Base-by-base conservation (phyloP, 2,329 filamentous ascomycete species). In the Hymenoscyphus fraxineus region DNA sequence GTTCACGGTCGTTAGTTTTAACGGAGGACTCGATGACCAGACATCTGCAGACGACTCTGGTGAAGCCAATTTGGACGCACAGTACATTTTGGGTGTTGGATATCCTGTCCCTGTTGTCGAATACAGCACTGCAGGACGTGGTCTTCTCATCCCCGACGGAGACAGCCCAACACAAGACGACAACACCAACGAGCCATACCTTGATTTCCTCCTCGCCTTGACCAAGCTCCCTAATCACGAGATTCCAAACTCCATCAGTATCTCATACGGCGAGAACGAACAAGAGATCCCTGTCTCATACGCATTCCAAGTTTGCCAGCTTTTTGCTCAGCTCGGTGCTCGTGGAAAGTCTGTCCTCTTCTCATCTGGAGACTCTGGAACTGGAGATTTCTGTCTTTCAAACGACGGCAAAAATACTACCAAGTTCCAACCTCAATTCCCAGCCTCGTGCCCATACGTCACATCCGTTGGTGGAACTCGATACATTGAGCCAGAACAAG, bases 171-270 rank as follows among this genome's bases (percentile, higher is more conserved):
- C 77, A 70, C 57, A 35, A 62, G 35, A 71, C 68, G 41, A 78
- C 73, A 81, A 87, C 73, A 81, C 80, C 67, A 90, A 90, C 74
- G 88, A 91, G 77, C 87, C 87, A 0, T 89, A 89, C 74, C 77
- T 89, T 1, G 79, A 79, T 16, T 89, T 65, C 78, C 74, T 88
- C 1, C 79, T 87, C 0, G 75, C 77, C 2, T 81, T 83, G 67
- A 72, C 76, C 0, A 73, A 78, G 9, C 77, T 90, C 1, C 86
- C 87, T 0, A 81, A 85, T 57, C 72, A 76, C 7, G 73, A 79
- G 22, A 71, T 86, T 15, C 85, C 85, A 0, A 83, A 84, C 60
- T 81, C 87, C 1, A 78, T 88, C 13, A 82, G 82, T 58, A 80
- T 85, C 22, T 85, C 83, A 15, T 88, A 87, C 71, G 82, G 80